A percentile compares a stretch with the other conserved stretches of the same genome.
phyloP scores from a whole-genome alignment of 2,329 filamentous ascomycete species.

The Xylaria hypoxylon region DNA sequence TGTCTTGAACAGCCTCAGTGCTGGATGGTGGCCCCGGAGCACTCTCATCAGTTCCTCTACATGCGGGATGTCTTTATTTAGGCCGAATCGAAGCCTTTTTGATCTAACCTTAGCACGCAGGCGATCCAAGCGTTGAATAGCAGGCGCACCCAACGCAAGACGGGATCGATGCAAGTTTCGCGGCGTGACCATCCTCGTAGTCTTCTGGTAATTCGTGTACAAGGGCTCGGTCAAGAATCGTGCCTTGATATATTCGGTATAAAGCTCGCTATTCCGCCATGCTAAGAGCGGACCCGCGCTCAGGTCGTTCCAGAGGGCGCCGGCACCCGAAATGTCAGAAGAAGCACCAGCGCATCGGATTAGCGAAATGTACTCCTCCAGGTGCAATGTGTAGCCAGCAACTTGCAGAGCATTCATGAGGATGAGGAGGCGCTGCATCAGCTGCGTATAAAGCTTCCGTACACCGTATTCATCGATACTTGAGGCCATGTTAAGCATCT shows the following conservation, averaged over 20 bases:
- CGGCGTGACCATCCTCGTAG: slow-evolving; percentile 55
- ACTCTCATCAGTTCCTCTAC: slow-evolving; percentile 49
- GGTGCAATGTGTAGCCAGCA: slow-evolving; percentile 47
- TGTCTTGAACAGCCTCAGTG: slow-evolving; percentile 49
- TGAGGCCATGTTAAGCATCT: slow-evolving; percentile 53
- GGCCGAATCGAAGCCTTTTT: slow-evolving; percentile 47
- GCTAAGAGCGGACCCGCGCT: slow-evolving; percentile 29
- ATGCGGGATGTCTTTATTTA: slow-evolving; percentile 46
- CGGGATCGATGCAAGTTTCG: slow-evolving; percentile 53
- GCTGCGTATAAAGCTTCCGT: slow-evolving; percentile 54
- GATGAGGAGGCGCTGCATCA: slow-evolving; percentile 53
- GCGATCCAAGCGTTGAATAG: slow-evolving; percentile 40
- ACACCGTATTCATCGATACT: slow-evolving; percentile 59
- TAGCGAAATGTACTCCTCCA: slow-evolving; percentile 59
- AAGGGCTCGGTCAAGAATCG: slow-evolving; percentile 60
- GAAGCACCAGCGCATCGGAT: slow-evolving; percentile 62
- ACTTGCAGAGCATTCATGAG: slow-evolving; percentile 52
- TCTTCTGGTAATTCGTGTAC: slow-evolving; percentile 61
- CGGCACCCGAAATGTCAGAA: slow-evolving; percentile 52
- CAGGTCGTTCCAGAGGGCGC: slow-evolving; percentile 54
- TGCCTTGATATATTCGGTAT: slow-evolving; percentile 61
- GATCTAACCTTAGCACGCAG: slow-evolving; percentile 38
- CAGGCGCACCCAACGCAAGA: slow-evolving; percentile 10
- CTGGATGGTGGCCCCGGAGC: slow-evolving; percentile 46
- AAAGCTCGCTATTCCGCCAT: slow-evolving; percentile 47